These are phyloP conservation scores for Fusarium sp. DNA, from an alignment of 2,329 filamentous ascomycete species.

Conservation along the genomic window DNA sequence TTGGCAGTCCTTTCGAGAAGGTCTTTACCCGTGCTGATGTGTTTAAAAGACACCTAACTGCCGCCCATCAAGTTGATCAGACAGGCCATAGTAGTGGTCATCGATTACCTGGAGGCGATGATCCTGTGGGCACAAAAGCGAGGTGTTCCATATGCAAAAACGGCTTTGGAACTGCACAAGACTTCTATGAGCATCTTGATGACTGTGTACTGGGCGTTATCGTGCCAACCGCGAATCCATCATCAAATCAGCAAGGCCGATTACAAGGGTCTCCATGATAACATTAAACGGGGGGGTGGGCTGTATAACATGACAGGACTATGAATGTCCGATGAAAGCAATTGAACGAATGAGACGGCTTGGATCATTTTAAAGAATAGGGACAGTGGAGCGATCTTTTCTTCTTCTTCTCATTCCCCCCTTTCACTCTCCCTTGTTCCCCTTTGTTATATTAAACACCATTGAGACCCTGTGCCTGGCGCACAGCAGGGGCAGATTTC, in stretches of 20 bases:
- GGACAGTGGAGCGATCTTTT: constrained; percentile 15
- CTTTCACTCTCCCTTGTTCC: constrained; percentile 20
- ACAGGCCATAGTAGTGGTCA: constrained; percentile 87
- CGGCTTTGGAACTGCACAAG: constrained; percentile 85
- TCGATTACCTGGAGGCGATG: constrained; percentile 47
- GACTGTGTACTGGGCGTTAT: constrained; percentile 73
- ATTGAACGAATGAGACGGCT: constrained; percentile 22
- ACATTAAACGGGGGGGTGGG: neutral
- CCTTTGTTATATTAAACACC: constrained; percentile 23
- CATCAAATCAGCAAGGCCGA: constrained; percentile 22
- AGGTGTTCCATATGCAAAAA: constrained; percentile 92
- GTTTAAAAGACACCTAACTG: constrained; percentile 95
- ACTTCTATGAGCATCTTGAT: constrained; percentile 96
- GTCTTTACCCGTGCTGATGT: constrained; percentile 97
- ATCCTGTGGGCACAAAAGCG: constrained; percentile 68
- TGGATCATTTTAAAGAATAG: constrained; percentile 18
- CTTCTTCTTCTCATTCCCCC: constrained; percentile 1
- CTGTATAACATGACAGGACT: constrained; percentile 1
- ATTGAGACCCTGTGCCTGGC: constrained; percentile 38
- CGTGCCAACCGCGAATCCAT: constrained; percentile 55
- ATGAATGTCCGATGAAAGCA: constrained; percentile 6
- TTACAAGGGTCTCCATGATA: constrained; percentile 27
- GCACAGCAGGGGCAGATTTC: constrained; percentile 31
- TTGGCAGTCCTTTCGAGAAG: constrained; percentile 89
- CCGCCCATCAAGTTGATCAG: constrained; percentile 94